phyloP scores from a whole-genome alignment of 805 yeast species.

The Yarrowia deformans region DNA sequence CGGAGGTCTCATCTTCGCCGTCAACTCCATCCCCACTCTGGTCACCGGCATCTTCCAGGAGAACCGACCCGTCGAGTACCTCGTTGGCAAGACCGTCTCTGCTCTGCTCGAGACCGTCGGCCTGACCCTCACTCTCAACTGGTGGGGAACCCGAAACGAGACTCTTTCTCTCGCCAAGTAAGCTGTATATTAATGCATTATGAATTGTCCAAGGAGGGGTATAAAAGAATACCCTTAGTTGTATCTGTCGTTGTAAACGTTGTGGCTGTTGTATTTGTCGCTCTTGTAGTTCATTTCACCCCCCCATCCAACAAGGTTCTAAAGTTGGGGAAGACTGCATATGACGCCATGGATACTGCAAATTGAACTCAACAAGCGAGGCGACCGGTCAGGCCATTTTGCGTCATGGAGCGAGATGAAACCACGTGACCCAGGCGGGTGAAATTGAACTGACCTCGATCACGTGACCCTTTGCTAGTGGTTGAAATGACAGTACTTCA shows the following conservation, averaged over 20 bases:
- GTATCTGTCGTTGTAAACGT: too few relatives aligned
- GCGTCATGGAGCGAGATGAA: too few relatives aligned
- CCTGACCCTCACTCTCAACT: constrained; percentile 51
- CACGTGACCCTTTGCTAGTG: too few relatives aligned
- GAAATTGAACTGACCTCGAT: too few relatives aligned
- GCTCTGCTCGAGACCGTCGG: constrained; percentile 55
- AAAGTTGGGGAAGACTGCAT: constrained; percentile 5
- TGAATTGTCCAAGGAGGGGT: too few relatives aligned
- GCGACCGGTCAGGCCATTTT: not conserved
- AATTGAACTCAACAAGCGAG: constrained; percentile 1
- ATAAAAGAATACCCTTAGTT: too few relatives aligned
- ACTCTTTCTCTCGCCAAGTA: constrained; percentile 39
- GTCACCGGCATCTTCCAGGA: constrained; percentile 50
- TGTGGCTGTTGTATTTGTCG: too few relatives aligned
- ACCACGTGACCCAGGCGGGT: too few relatives aligned
- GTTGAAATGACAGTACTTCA: too few relatives aligned
- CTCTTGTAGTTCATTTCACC: not conserved
- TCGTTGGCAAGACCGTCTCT: constrained; percentile 49
- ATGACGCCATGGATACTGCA: constrained; percentile 17
- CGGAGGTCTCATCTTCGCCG: constrained; percentile 52
- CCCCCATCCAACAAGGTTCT: not conserved
- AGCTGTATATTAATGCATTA: constrained; percentile 17
- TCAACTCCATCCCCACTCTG: constrained; percentile 50
- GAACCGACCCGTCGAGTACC: constrained; percentile 50
- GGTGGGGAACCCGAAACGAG: constrained; percentile 50